These are phyloP conservation scores for Stachybotrys echinatus DNA, from an alignment of 2,329 filamentous ascomycete species.

Conservation along the genomic window DNA sequence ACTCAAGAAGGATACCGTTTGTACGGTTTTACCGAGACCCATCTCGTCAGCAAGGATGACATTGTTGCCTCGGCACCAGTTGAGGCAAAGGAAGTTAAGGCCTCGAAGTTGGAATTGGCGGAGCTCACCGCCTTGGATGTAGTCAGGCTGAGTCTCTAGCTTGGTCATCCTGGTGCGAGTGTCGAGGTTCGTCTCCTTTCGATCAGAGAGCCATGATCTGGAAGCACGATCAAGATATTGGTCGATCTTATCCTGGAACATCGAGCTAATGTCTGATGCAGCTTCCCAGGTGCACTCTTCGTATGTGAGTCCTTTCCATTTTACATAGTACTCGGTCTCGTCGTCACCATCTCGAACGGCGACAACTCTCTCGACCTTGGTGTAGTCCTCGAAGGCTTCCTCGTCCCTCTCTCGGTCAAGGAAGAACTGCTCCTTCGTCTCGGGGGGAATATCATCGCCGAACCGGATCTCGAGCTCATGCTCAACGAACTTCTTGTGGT, in stretches of 20 bases:
- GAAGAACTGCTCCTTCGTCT: slow-evolving; percentile 89
- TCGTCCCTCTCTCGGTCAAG: slow-evolving; percentile 90
- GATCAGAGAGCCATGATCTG: slow-evolving; percentile 75
- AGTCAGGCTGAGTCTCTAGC: slow-evolving; percentile 76
- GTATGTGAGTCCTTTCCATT: slow-evolving; percentile 94
- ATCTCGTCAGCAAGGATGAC: slow-evolving; percentile 98
- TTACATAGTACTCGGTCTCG: slow-evolving; percentile 84
- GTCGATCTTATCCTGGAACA: slow-evolving; percentile 87
- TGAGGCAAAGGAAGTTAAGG: slow-evolving; percentile 90
- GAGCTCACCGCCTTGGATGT: slow-evolving; percentile 78
- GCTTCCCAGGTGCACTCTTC: slow-evolving; percentile 93
- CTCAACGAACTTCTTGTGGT: slow-evolving; percentile 77
- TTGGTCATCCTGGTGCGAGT: slow-evolving; percentile 70
- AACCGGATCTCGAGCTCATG: slow-evolving; percentile 73
- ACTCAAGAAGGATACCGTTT: slow-evolving; percentile 94
- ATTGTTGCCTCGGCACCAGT: slow-evolving; percentile 91
- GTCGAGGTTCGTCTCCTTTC: slow-evolving; percentile 66
- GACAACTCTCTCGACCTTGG: slow-evolving; percentile 89
- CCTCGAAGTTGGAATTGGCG: slow-evolving; percentile 92
- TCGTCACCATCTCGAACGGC: slow-evolving; percentile 72
- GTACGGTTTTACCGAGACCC: slow-evolving; percentile 96
- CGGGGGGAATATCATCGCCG: slow-evolving; percentile 70
- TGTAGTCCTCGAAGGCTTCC: slow-evolving; percentile 84
- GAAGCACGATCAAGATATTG: slow-evolving; percentile 80
- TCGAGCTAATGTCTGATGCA: slow-evolving; percentile 66